A percentile compares a stretch with the other conserved stretches of the same genome.
phyloP scores from a whole-genome alignment of 352 stramenopile species.

The Pythium folliculosum region DNA sequence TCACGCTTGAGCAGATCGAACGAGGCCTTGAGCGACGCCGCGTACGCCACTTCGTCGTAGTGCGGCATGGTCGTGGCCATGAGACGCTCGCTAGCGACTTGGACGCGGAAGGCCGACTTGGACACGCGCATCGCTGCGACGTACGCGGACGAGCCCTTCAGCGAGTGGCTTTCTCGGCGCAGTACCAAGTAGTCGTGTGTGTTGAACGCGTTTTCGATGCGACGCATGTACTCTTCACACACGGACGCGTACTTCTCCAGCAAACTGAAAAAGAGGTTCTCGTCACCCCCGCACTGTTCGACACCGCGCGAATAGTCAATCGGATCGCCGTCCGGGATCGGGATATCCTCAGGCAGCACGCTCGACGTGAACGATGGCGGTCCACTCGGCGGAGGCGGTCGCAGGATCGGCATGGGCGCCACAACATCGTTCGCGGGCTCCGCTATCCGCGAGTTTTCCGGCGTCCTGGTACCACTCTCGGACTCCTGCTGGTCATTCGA shows the following conservation, averaged over 20 bases:
- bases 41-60: conserved; percentile 27
- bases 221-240: conserved; percentile 75
- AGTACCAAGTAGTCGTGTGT: conserved; percentile 61
- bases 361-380: conserved; percentile 50
- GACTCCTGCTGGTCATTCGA: conserved; percentile 4
- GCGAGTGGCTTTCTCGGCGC: conserved; percentile 74
- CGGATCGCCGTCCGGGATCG: conserved; percentile 75
- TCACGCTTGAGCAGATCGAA: conserved; percentile 42
- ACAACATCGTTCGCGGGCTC: background rate
- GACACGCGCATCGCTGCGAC: conserved; percentile 81
- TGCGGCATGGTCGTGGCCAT: conserved; percentile 53
- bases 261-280: conserved; percentile 80
- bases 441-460: background rate
- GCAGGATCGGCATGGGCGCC: background rate
- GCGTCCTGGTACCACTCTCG: background rate
- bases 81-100: conserved; percentile 75
- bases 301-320: conserved; percentile 82
- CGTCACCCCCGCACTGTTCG: conserved; percentile 80
- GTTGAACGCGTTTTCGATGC: conserved; percentile 66
- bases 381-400: conserved; percentile 30
- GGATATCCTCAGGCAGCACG: conserved; percentile 61
- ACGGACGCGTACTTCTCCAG: conserved; percentile 78
- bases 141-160: conserved; percentile 89
- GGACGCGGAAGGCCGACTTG: conserved; percentile 79
- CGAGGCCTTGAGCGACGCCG: conserved; percentile 41